Base-by-base conservation (phyloP, 305 asterid species). In the Solanum aculeatissimum region DNA sequence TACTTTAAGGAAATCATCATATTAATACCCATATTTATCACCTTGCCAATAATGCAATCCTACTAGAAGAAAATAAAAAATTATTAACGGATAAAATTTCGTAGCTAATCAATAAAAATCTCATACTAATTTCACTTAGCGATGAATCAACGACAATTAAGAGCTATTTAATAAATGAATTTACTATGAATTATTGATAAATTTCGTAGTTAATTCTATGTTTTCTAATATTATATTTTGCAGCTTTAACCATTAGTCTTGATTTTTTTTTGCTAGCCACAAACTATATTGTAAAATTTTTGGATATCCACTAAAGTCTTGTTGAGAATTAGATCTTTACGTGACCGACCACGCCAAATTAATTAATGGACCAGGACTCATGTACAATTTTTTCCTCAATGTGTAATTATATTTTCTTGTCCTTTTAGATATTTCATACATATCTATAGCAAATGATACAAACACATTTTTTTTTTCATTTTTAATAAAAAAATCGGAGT, bases 291-390 rank as follows among this genome's bases (percentile, higher is more conserved):
- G 66, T 58, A 58, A 14, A 43, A 12, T 7, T 7, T 43, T 27
- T 42, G 25, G 18, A 68, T 58, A 57, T 23, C 38, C 8, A 54
- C 54, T 69, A 72, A 63, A 29, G 27, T 81, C 29, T 45, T 18
- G 65, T 43, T 9, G 40, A 23, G 2, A 63, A 51, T 63, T 78
- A 49, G 53, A 60, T 29, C 1, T 70, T 80, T 55, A 25, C 14
- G 40, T 58, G 68, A 32, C 83, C 65, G 83, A 21, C 85, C 87
- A 60, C 57, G 85, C 15, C 79, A 85, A 71, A 58, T 15, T 38
- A 15, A 18, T 70, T 4, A 68, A 60, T 57, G 81, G 32, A 60
- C 25, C 11, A 49, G 80, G 53, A 84, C 55, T 21, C 54, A 57
- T 35, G 81, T 47, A 40, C 82, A 78, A 29, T 0, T 1, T 4